These are phyloP conservation scores for Tagetes patula DNA, from an alignment of 129 eudicot species.

Conservation along the genomic window DNA sequence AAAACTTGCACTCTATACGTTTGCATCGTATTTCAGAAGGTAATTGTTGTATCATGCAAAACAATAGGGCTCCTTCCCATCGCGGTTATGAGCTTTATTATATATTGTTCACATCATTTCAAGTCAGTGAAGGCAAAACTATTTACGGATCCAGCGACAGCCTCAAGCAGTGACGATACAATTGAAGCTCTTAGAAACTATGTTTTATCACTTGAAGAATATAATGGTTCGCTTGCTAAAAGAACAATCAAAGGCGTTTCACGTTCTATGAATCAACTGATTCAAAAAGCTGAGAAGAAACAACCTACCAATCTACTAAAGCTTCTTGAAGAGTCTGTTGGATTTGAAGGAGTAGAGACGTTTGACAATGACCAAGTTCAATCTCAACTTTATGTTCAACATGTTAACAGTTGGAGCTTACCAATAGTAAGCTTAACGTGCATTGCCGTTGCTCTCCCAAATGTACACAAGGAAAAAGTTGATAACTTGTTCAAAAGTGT, in stretches of 20 bases:
- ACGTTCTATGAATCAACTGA: background rate
- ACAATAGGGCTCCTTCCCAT: background rate
- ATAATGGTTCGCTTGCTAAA: background rate
- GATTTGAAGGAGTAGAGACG: slow-evolving; percentile 26
- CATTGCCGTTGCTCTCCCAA: slow-evolving; percentile 39
- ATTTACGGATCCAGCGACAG: no score
- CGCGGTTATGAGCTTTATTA: background rate
- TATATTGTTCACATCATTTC: background rate
- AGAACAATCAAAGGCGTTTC: background rate
- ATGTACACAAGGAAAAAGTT: background rate
- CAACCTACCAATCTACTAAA: background rate
- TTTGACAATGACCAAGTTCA: slow-evolving; percentile 11
- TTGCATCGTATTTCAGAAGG: background rate
- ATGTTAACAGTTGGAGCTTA: slow-evolving; percentile 5
- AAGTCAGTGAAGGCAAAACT: background rate
- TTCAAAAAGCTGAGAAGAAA: background rate
- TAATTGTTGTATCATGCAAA: background rate
- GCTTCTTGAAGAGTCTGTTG: background rate
- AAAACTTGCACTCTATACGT: background rate
- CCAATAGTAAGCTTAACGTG: slow-evolving; percentile 13
- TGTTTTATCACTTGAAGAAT: slow-evolving; percentile 1
- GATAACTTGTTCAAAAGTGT: slow-evolving; percentile 11
- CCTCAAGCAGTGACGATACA: background rate
- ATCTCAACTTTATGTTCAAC: background rate
- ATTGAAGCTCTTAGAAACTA: background rate